These are phyloP conservation scores for Cercospora canescens DNA, from an alignment of 2,329 filamentous ascomycete genomes.

Conservation along the genomic window DNA sequence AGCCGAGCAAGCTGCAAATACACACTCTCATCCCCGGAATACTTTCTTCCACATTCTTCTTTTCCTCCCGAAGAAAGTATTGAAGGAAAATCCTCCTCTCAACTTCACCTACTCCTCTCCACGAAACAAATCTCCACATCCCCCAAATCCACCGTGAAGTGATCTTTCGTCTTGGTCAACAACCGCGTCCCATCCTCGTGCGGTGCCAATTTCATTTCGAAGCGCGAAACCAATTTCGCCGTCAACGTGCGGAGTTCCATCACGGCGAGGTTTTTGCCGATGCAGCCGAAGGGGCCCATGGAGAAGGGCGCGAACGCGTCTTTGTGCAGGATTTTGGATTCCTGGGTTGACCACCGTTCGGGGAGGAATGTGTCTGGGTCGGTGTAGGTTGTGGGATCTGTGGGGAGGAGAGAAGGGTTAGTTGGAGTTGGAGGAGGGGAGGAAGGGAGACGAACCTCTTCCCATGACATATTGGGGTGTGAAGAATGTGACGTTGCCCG, in stretches of 20 bases:
- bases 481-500: conserved; percentile 32
- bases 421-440: not conserved
- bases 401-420: not conserved
- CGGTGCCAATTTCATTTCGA: conserved; percentile 40
- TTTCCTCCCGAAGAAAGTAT: too few species aligned
- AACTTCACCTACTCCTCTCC: not conserved
- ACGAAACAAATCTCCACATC: conserved; percentile 30
- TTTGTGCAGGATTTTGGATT: conserved; percentile 39
- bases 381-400: conserved; percentile 33
- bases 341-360: conserved; percentile 39
- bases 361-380: conserved; percentile 36
- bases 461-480: conserved; percentile 32
- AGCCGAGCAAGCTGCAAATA: not conserved
- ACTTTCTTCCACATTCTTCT: not conserved
- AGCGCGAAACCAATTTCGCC: conserved; percentile 37
- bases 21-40: not conserved
- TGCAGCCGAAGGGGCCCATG: conserved; percentile 39
- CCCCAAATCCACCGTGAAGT: conserved; percentile 38
- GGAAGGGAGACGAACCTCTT: conserved; percentile 21
- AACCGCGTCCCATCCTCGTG: conserved; percentile 39
- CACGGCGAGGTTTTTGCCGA: conserved; percentile 41
- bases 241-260: conserved; percentile 40
- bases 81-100: not conserved
- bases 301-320: conserved; percentile 41
- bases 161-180: conserved; percentile 37